phyloP scores from a whole-genome alignment of 371 early-diverging fungal species.

The Apophysomyces variabilis region DNA sequence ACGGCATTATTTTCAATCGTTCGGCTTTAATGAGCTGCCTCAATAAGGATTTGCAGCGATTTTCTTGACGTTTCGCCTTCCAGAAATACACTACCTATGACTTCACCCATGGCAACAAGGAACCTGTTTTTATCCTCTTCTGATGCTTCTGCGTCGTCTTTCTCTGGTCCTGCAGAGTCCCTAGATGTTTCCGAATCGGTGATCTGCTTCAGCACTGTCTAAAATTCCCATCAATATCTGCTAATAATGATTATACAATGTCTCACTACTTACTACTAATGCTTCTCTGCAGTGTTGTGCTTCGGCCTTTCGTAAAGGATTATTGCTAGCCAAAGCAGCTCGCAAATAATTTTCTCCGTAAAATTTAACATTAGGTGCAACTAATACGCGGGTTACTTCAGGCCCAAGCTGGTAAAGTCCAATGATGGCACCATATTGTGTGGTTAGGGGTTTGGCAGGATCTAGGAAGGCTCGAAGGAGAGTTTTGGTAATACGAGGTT shows the following conservation, averaged over 20 bases:
- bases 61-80: neutral
- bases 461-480: conserved; percentile 89
- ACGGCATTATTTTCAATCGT: neutral
- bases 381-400: conserved; percentile 75
- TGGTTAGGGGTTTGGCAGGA: conserved; percentile 77
- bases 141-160: conserved; percentile 12
- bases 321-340: conserved; percentile 24
- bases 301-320: conserved; percentile 32
- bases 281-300: conserved; percentile 49
- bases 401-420: conserved; percentile 80
- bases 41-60: neutral
- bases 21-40: neutral
- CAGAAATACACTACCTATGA: conserved; percentile 7
- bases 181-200: conserved; percentile 8
- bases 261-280: conserved; percentile 29
- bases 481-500: conserved; percentile 88
- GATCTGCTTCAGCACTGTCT: conserved; percentile 11
- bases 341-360: conserved; percentile 52
- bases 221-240: neutral
- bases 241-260: no score
- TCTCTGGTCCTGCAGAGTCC: conserved; percentile 13
- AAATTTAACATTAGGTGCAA: conserved; percentile 79
- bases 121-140: conserved; percentile 14
- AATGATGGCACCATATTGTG: conserved; percentile 90
- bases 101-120: conserved; percentile 8